Conservation (phyloP, 2,329 filamentous ascomycete genomes). For the Neonectria ditissima region DNA sequence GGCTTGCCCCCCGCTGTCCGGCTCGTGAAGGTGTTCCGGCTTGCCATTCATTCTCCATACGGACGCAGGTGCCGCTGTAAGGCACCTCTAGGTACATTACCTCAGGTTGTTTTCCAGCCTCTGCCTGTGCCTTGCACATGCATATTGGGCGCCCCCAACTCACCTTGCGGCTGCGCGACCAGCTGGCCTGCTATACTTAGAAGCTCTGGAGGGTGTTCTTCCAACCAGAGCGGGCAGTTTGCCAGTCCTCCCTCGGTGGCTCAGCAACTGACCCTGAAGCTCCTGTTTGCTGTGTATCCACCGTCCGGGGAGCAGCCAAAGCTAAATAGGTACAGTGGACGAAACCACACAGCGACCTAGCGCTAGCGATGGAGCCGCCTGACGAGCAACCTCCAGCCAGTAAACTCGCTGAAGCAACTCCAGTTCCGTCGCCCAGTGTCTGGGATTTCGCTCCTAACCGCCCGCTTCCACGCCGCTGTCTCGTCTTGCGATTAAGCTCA, state of each 20-base stretch:
- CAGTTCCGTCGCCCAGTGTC: conserved; percentile 28
- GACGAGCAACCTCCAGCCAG: conserved; percentile 32
- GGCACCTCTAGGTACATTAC: neutral
- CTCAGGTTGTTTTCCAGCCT: neutral
- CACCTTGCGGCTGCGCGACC: neutral
- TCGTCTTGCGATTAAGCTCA: neutral
- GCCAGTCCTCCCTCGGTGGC: no score
- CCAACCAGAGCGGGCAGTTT: no score
- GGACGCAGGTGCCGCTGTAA: neutral
- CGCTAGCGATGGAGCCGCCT: conserved; percentile 42
- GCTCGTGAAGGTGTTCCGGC: neutral
- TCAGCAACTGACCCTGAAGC: neutral
- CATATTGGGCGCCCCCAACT: conserved; percentile 1
- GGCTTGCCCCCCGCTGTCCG: neutral
- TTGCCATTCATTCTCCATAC: neutral
- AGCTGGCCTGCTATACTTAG: neutral
- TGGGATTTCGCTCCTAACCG: conserved; percentile 15
- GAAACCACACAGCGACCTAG: conserved; percentile 17
- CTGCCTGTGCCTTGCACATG: conserved; percentile 2
- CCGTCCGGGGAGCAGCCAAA: neutral
- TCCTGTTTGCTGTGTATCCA: neutral
- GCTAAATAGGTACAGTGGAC: neutral
- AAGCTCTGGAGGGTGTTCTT: neutral
- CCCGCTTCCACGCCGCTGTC: conserved; percentile 5
- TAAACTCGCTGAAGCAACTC: conserved; percentile 34